Base-by-base conservation (phyloP, 2,329 filamentous ascomycete species). In the Phialophora verrucosa region DNA sequence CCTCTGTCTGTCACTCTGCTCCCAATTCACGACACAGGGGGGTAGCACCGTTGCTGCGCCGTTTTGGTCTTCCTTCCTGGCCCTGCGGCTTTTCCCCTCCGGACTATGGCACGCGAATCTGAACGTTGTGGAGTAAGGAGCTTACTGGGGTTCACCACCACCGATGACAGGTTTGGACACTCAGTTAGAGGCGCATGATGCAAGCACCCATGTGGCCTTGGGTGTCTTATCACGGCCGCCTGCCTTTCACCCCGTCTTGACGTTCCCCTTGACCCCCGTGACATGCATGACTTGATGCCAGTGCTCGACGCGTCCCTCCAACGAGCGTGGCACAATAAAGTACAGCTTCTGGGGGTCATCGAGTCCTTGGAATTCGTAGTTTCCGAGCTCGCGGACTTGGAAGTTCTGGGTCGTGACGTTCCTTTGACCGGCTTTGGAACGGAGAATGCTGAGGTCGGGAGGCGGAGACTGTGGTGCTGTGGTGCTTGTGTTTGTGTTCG, bases 271-370 rank as follows among this genome's bases (percentile, higher is more conserved):
- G 3, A 67, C 65, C 10, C 66, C 62, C 11, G 65, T 31, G 11
- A 70, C 64, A 62, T 70, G 67, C 23, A 32, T 65, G 38, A 70
- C 66, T n/a, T 64, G 66, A 25, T 70, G 68, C 65, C 69, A 72
- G 47, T 69, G 65, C 5, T 66, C 61, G 29, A 69, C 63, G 14
- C 69, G 63, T 8, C 69, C 70, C 53, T 68, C 63, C 5, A 72
- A 62, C 3, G 67, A 69, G 31, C 56, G 35, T 1, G 70, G 70
- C 14, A 72, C 65, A 32, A 72, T 64, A 62, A 68, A 72, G 23
- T 65, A 72, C 17, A 72, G 62, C 31, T 50, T 65, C 51, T 72
- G 54, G 11, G 67, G 67, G n/a, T 69, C 59, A 1, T 67, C 59
- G 3, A 70, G 59, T 10, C 69, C 69, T 44, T 65, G 69, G 54